phyloP scores from a whole-genome alignment of 2,329 filamentous ascomycete genomes.

The Pyrenophora graminea region DNA sequence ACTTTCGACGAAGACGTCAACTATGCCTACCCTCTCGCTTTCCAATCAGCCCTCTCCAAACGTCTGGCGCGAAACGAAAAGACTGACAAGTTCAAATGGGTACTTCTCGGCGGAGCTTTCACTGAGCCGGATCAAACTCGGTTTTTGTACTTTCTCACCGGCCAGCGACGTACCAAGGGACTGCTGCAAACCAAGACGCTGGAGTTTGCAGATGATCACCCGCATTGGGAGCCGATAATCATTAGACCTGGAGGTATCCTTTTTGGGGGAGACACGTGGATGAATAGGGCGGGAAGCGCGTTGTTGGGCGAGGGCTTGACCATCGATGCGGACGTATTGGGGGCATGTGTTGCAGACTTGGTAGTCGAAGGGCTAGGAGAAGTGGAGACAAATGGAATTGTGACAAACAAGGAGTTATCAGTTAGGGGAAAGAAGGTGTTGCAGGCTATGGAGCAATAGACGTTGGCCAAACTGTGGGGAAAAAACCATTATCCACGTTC shows the following conservation, averaged over 20 bases:
- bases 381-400: too few relatives aligned
- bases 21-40: conserved; percentile 19
- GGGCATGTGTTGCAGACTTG: conserved; percentile 20
- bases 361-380: conserved; percentile 12
- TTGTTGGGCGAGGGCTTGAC: conserved; percentile 2
- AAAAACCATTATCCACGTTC: too few relatives aligned
- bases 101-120: too few relatives aligned
- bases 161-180: too few relatives aligned
- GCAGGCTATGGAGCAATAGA: too few relatives aligned
- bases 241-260: conserved; percentile 23
- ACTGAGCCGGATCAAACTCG: too few relatives aligned
- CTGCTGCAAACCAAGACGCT: too few relatives aligned
- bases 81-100: conserved; percentile 11
- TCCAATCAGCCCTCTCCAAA: conserved; percentile 14
- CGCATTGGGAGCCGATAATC: conserved; percentile 19
- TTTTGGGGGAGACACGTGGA: conserved; percentile 1
- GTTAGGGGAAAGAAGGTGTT: too few relatives aligned
- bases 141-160: too few relatives aligned
- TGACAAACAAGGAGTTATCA: too few relatives aligned
- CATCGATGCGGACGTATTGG: conserved; percentile 20
- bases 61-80: neutral
- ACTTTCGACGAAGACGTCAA: conserved; percentile 22
- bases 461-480: too few relatives aligned
- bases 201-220: neutral
- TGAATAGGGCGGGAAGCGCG: neutral